A percentile compares a stretch with the other conserved stretches of the same genome.
These are phyloP conservation scores for Trichoderma simmonsii DNA, from an alignment of 2,329 filamentous ascomycete genomes.

Conservation along the genomic window DNA sequence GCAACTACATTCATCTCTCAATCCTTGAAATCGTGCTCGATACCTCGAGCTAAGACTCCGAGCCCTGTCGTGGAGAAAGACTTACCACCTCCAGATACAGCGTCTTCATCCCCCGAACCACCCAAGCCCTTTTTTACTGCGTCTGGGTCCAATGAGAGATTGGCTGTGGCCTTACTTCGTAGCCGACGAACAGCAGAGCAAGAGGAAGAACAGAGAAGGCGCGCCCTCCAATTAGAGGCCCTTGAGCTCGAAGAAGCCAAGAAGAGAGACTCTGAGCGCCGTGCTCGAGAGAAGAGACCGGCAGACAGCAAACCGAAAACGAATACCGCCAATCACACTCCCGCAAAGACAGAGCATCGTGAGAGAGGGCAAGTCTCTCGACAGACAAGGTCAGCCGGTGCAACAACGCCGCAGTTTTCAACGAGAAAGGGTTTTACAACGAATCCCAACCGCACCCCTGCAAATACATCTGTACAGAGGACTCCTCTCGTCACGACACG, in stretches of 20 bases:
- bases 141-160: slow-evolving; percentile 35
- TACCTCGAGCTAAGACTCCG: slow-evolving; percentile 1
- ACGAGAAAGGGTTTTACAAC: background rate
- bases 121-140: slow-evolving; percentile 37
- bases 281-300: background rate
- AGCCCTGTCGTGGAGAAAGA: slow-evolving; percentile 13
- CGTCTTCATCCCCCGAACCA: slow-evolving; percentile 17
- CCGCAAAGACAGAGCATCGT: background rate
- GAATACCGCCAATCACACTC: background rate
- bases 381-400: background rate
- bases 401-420: background rate
- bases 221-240: slow-evolving; percentile 26
- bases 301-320: background rate
- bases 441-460: background rate
- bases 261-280: background rate
- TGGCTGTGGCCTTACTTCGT: slow-evolving; percentile 34
- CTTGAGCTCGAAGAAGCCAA: slow-evolving; percentile 4
- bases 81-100: background rate
- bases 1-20: background rate
- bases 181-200: slow-evolving; percentile 35
- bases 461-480: background rate
- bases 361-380: background rate
- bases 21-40: slow-evolving; percentile 3
- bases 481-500: background rate
- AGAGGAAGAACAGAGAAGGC: slow-evolving; percentile 29